Evolutionary conservation across 2,329 filamentous ascomycete genomes (phyloP), one percentile per base, ranked within the genome.

Genomic region (Phyllosticta citriasiana): DNA sequence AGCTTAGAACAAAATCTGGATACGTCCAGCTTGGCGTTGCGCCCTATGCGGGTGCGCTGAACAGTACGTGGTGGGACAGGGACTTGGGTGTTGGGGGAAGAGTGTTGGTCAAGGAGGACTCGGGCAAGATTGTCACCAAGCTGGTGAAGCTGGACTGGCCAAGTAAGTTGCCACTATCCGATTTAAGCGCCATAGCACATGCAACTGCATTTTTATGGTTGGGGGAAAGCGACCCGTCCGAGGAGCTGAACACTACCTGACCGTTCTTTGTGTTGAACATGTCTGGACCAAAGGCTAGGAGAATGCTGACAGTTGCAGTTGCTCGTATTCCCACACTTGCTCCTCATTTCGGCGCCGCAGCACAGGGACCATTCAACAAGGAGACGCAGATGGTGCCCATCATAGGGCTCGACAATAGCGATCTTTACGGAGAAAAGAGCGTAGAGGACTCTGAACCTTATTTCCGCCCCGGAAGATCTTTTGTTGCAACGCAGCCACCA

Each of bases 321-420:
- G 94, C 94, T 55, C 85, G 88, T 64, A 88, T 97, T 63, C 91
- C 94, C 6, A 96, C 91, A 0, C 82, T 99, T 19, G 94, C 94
- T 26, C 91, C 91, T 62, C 94, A 99, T 75, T 97, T 99, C 69
- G 94, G 94, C 58, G 82, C 88, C 54, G 87, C 82, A 4, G 77
- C 85, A 0, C 71, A 76, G 56, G 84, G 84, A 0, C 84, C 84
- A 0, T 87, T 87, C 76, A 97, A 99, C 73, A 82, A 82, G 67
- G 94, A 99, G 77, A 97, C 93, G 0, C 87, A 97, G 71, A 91
- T 94, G 77, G 91, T 96, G 0, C 94, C 94, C 9, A 91, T 97
- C 64, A 89, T 97, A 64, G 94, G 93, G 19, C 80, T 97, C 16
- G 91, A 97, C 67, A 87, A 87, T 72, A 84, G 85, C 7, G 83